phyloP scores from a whole-genome alignment of 2,329 filamentous ascomycete genomes.

The Colletotrichum brevisporum region DNA sequence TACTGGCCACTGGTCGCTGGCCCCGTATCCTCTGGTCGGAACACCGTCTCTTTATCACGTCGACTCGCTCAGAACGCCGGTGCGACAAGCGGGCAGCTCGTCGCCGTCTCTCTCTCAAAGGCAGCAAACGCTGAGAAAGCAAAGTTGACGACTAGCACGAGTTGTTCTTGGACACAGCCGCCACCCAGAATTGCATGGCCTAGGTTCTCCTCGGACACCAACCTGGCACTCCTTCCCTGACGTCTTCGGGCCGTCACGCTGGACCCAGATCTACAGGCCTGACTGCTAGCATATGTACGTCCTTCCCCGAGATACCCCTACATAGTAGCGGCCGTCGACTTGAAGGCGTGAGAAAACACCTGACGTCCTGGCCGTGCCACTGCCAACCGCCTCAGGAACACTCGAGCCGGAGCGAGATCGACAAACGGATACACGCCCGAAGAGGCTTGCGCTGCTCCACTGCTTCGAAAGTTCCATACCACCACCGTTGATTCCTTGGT shows the following conservation, averaged over 20 bases:
- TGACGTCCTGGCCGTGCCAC: constrained; percentile 8
- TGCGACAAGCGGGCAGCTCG: constrained; percentile 2
- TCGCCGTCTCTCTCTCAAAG: constrained; percentile 7
- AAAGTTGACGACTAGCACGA: constrained; percentile 18
- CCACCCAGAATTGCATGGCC: constrained; percentile 8
- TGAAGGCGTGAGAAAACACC: constrained; percentile 18
- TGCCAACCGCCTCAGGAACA: constrained; percentile 3
- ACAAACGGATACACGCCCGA: constrained; percentile 29
- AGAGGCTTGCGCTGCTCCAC: constrained; percentile 30
- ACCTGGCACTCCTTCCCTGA: constrained; percentile 22
- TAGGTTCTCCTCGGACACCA: constrained; percentile 21
- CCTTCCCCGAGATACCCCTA: constrained; percentile 18
- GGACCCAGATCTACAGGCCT: constrained; percentile 36
- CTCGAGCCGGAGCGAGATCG: constrained; percentile 30
- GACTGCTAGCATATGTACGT: constrained; percentile 10
- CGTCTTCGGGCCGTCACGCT: constrained; percentile 37
- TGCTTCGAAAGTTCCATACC: constrained; percentile 38
- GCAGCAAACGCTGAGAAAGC: constrained; percentile 10
- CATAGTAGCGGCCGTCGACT: constrained; percentile 17
- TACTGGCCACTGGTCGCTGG: background rate
- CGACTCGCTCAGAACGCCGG: background rate
- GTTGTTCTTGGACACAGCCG: background rate
- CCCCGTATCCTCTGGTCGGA: too few relatives aligned
- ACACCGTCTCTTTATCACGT: background rate
- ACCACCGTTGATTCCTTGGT: constrained; percentile 16